phyloP scores from a whole-genome alignment of 1,139 yeast genomes.

The Blastobotrys indianensis region DNA sequence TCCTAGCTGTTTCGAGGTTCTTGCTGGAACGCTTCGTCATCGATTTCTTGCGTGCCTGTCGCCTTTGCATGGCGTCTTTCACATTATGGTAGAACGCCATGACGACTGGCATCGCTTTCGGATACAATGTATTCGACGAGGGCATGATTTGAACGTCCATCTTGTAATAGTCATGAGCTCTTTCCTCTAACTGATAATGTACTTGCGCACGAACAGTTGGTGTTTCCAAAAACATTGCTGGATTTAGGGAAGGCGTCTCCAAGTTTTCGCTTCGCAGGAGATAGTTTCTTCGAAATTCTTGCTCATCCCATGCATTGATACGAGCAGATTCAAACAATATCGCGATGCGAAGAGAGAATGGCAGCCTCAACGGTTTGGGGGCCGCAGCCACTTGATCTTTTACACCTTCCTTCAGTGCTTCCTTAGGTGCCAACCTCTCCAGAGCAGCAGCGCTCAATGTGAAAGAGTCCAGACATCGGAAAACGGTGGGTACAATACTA shows the following conservation, averaged over 20 bases:
- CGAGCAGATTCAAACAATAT: slow-evolving; percentile 28
- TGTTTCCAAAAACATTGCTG: slow-evolving; percentile 61
- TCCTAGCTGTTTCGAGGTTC: neutral
- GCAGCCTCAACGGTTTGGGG: slow-evolving; percentile 17
- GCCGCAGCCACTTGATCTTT: too few species aligned
- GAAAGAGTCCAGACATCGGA: slow-evolving; percentile 18
- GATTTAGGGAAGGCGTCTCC: slow-evolving; percentile 21
- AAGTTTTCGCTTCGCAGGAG: slow-evolving; percentile 2
- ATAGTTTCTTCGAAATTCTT: slow-evolving; percentile 15
- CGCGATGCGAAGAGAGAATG: slow-evolving; percentile 22
- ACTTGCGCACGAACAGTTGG: slow-evolving; percentile 66
- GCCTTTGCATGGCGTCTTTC: slow-evolving; percentile 6
- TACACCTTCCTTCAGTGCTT: neutral
- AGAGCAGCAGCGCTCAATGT: slow-evolving; percentile 5
- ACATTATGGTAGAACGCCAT: slow-evolving; percentile 43
- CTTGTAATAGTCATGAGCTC: slow-evolving; percentile 43
- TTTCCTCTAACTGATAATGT: slow-evolving; percentile 36
- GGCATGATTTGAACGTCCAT: slow-evolving; percentile 60
- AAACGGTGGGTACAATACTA: slow-evolving; percentile 26
- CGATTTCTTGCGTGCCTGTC: slow-evolving; percentile 1
- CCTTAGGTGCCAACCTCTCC: slow-evolving; percentile 7
- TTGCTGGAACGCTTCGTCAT: neutral
- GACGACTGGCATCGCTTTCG: slow-evolving; percentile 76
- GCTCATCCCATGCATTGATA: slow-evolving; percentile 26
- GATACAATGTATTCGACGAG: slow-evolving; percentile 62